A percentile compares a stretch with the other conserved stretches of the same genome.
Conservation (phyloP, 306 rosid species). For the Chamaecrista fasciculata region DNA sequence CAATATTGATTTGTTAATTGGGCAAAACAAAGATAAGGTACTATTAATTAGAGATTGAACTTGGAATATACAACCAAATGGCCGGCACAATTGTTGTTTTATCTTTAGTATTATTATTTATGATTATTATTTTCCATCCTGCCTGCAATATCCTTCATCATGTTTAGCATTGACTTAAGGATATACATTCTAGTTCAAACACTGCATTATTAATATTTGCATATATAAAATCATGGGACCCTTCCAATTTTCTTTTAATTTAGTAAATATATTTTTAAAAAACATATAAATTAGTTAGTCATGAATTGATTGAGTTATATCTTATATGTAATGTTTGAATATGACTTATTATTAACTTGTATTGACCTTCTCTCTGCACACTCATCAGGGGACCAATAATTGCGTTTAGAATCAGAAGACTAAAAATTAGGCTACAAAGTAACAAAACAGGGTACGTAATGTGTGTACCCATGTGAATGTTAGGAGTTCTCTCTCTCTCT, state of each 20-base stretch:
- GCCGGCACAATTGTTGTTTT: slow-evolving; percentile 43
- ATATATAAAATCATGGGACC: slow-evolving; percentile 32
- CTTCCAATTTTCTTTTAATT: slow-evolving; percentile 2
- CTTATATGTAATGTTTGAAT: too few species aligned
- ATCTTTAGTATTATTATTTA: background rate
- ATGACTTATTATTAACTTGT: too few species aligned
- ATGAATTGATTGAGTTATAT: too few species aligned
- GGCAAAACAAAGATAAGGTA: slow-evolving; percentile 25
- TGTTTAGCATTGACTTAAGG: slow-evolving; percentile 57
- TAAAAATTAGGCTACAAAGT: too few species aligned
- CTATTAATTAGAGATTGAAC: background rate
- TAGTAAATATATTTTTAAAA: too few species aligned
- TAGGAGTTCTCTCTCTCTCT: too few species aligned
- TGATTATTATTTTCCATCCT: background rate
- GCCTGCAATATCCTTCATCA: slow-evolving; percentile 34
- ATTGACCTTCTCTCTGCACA: background rate
- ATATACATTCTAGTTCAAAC: slow-evolving; percentile 41
- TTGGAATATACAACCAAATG: slow-evolving; percentile 29
- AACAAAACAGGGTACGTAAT: too few species aligned
- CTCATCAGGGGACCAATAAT: slow-evolving; percentile 30
- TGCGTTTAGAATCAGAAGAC: background rate
- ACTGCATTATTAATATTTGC: slow-evolving; percentile 33
- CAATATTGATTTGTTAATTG: slow-evolving; percentile 15
- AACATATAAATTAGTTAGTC: too few species aligned
- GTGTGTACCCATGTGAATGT: too few species aligned